phyloP scores from a whole-genome alignment of 202 grass and related monocot genomes.

The Saccharum hybrid region DNA sequence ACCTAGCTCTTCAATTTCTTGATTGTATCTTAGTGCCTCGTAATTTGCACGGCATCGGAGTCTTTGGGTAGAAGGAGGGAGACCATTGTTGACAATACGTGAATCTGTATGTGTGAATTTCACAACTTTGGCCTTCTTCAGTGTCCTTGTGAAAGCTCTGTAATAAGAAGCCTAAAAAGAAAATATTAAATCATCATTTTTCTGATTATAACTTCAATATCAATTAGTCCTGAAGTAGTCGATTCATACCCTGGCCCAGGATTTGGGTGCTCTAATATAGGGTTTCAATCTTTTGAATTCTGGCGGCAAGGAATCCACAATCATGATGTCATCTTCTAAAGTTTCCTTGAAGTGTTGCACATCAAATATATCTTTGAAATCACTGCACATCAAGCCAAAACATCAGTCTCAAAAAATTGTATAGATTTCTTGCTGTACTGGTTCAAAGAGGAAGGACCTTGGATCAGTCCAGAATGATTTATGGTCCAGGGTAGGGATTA shows the following conservation, averaged over 20 bases:
- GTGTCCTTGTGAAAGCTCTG: conserved; percentile 58
- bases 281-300: conserved; percentile 53
- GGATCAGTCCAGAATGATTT: conserved; percentile 93
- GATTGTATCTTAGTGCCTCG: conserved; percentile 68
- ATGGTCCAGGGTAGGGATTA: conserved; percentile 86
- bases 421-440: conserved; percentile 32
- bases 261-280: conserved; percentile 62
- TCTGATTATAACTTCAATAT: conserved; percentile 18
- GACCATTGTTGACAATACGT: conserved; percentile 83
- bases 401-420: conserved; percentile 36
- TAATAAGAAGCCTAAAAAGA: conserved; percentile 85
- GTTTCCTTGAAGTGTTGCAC: conserved; percentile 75
- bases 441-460: conserved; percentile 61
- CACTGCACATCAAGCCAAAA: conserved; percentile 52
- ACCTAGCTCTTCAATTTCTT: conserved; percentile 74
- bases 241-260: conserved; percentile 78
- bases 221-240: conserved; percentile 29
- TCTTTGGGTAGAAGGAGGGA: conserved; percentile 76
- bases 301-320: conserved; percentile 76
- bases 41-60: conserved; percentile 92
- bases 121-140: conserved; percentile 85
- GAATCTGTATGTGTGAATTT: conserved; percentile 90
- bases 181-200: conserved; percentile 7
- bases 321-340: conserved; percentile 71
- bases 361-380: conserved; percentile 95